Evolutionary conservation across 2,329 filamentous ascomycete genomes (phyloP).

Genomic region (Botrytis byssoidea): DNA sequence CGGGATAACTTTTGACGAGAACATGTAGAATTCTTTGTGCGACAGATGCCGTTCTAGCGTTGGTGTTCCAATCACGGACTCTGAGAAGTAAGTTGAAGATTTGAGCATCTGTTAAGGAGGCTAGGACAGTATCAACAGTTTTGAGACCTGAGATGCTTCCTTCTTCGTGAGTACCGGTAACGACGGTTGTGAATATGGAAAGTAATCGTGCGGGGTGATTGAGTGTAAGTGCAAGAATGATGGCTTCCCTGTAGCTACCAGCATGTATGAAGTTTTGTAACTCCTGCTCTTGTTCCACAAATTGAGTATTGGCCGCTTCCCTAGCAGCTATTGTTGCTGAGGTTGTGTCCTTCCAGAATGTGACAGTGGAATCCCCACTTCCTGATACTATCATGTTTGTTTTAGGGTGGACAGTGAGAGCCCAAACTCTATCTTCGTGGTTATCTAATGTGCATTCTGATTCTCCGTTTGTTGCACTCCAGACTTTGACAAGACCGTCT

Average conservation of each 20-base stretch:
- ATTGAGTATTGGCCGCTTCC: conserved; percentile 69
- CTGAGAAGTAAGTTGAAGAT: conserved; percentile 79
- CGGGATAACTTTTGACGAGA: conserved; percentile 77
- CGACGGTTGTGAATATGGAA: conserved; percentile 76
- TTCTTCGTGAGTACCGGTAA: conserved; percentile 61
- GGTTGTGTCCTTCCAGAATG: conserved; percentile 94
- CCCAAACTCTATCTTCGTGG: conserved; percentile 95
- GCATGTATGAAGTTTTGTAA: conserved; percentile 88
- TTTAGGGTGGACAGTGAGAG: conserved; percentile 68
- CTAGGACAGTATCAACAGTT: conserved; percentile 80
- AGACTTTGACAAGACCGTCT: conserved; percentile 94
- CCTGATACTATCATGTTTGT: conserved; percentile 80
- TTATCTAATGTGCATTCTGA: conserved; percentile 89
- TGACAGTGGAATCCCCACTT: conserved; percentile 87
- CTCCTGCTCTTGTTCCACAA: conserved; percentile 92
- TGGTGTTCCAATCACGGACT: conserved; percentile 95
- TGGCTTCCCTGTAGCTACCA: conserved; percentile 88
- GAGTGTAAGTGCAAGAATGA: conserved; percentile 85
- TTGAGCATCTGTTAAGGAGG: conserved; percentile 77
- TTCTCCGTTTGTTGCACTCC: conserved; percentile 85
- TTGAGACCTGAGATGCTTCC: conserved; percentile 63
- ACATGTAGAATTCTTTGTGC: conserved; percentile 83
- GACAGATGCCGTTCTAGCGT: conserved; percentile 79
- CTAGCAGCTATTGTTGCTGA: conserved; percentile 73
- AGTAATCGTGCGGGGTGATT: conserved; percentile 91